These are phyloP conservation scores for Scutellaria barbata DNA, from an alignment of 257 asterid genomes.

Conservation along the genomic window DNA sequence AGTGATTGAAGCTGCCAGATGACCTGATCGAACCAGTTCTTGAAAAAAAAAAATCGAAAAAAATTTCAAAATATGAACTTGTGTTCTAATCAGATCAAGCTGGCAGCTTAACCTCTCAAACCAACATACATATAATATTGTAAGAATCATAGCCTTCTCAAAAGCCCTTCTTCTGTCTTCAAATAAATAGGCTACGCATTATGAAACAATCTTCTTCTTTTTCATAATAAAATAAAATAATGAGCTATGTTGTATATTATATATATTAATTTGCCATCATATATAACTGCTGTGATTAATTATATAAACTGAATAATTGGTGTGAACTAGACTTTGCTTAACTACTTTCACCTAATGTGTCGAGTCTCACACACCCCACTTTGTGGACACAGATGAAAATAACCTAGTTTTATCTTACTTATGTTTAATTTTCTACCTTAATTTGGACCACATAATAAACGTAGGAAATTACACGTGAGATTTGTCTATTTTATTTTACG, in stretches of 20 bases:
- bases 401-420: no score
- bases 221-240: no score
- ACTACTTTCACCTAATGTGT: conserved; percentile 31
- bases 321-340: conserved; percentile 22
- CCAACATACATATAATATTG: conserved; percentile 49
- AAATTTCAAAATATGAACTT: conserved; percentile 24
- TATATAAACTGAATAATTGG: conserved; percentile 25
- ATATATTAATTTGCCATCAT: conserved; percentile 21
- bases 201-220: not conserved
- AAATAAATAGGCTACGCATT: not conserved
- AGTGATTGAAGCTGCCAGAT: conserved; percentile 49
- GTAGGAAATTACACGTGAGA: no score
- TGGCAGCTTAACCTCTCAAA: conserved; percentile 94
- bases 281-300: conserved; percentile 31
- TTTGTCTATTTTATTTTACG: no score
- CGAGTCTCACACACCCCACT: not conserved
- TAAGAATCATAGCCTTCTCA: not conserved
- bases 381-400: not conserved
- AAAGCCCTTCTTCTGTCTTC: conserved; percentile 6
- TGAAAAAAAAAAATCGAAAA: not conserved
- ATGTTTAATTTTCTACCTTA: no score
- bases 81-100: conserved; percentile 70
- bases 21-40: conserved; percentile 40
- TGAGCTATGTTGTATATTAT: not conserved
- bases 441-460: no score